phyloP scores from a whole-genome alignment of 2,329 filamentous ascomycete genomes.

The Colletotrichum scovillei region DNA sequence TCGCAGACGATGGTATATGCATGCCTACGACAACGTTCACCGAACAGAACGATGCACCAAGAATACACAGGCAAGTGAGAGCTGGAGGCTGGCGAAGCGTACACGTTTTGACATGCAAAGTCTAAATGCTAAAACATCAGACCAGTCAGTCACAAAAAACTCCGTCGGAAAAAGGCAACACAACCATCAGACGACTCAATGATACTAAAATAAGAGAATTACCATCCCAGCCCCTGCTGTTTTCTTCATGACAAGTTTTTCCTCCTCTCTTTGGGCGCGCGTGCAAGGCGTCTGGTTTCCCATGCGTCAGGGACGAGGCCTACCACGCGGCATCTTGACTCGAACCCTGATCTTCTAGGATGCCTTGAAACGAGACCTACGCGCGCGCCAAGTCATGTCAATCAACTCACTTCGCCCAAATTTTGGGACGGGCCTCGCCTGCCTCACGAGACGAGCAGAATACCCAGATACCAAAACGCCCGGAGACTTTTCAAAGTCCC shows the following conservation, averaged over 20 bases:
- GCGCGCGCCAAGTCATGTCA: neutral
- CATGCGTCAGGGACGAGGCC: neutral
- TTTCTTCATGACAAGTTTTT: neutral
- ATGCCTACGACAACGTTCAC: too few species aligned
- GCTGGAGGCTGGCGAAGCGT: too few species aligned
- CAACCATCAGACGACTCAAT: too few species aligned
- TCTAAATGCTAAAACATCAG: neutral
- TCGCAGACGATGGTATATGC: too few species aligned
- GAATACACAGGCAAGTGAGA: neutral
- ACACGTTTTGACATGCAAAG: neutral
- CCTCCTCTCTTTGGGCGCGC: neutral
- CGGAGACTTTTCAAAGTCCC: too few species aligned
- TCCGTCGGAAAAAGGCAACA: too few species aligned
- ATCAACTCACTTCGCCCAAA: too few species aligned
- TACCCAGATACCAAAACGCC: too few species aligned
- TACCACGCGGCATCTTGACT: neutral
- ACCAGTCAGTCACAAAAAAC: neutral
- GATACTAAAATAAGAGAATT: too few species aligned
- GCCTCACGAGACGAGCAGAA: too few species aligned
- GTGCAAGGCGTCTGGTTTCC: neutral
- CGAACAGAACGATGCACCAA: neutral
- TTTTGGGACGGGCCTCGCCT: neutral
- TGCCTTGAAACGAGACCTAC: neutral
- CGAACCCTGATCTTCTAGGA: neutral
- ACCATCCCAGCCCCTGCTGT: neutral